Evolutionary conservation across 345 rosid species (phyloP).

Genomic region (Gossypium turneri): DNA sequence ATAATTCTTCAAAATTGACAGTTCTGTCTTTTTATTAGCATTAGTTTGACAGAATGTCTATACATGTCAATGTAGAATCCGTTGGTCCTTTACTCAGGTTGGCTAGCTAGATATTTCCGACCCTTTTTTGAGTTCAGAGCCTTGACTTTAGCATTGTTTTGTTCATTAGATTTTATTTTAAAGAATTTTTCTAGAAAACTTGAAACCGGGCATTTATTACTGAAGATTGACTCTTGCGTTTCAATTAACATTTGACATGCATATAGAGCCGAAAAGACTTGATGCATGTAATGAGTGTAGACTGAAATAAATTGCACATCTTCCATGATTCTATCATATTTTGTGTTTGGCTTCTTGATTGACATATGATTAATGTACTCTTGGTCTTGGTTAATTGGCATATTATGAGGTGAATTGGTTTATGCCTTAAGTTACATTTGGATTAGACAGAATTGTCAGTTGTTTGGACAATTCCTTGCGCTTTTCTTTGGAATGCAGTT

Average conservation of each 20-base stretch:
- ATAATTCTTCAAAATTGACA: not conserved
- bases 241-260: not conserved
- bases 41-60: not conserved
- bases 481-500: not conserved
- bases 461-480: not conserved
- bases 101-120: not conserved
- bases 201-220: not conserved
- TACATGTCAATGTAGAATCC: not conserved
- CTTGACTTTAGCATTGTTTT: not conserved
- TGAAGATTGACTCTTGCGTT: not conserved
- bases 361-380: not conserved
- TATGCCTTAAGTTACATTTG: not conserved
- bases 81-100: not conserved
- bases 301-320: not conserved
- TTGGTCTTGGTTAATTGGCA: not conserved
- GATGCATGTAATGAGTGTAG: not conserved
- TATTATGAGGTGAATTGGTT: not conserved
- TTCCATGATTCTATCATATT: not conserved
- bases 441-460: not conserved
- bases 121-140: not conserved
- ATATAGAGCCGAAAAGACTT: not conserved
- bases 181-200: not conserved
- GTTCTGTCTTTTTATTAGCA: not conserved
- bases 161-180: not conserved
- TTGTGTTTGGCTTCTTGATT: slow-evolving; percentile 4